Evolutionary conservation across 495 filamentous ascomycete genomes (phyloP).

Genomic region (Aspergillus olivimuriae): DNA sequence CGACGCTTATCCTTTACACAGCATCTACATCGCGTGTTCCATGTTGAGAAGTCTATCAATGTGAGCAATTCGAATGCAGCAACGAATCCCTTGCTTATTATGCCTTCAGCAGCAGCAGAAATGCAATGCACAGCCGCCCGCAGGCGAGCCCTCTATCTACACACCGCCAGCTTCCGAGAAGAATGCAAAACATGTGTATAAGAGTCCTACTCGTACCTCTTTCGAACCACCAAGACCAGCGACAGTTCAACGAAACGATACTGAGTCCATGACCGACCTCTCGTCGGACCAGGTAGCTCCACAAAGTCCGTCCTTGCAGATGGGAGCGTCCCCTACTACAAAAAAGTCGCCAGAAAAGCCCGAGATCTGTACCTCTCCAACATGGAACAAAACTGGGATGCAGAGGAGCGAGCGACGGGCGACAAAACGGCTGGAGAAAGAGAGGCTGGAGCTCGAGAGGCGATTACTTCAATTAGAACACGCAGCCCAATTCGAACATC

Average conservation of each 20-base stretch:
- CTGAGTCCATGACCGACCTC: too few relatives aligned
- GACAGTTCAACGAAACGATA: too few relatives aligned
- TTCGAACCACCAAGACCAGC: too few relatives aligned
- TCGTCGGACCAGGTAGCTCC: neutral
- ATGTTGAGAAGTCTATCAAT: constrained; percentile 20
- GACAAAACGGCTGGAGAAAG: constrained; percentile 32
- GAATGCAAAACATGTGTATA: too few relatives aligned
- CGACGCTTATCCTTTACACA: constrained; percentile 31
- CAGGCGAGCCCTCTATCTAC: too few relatives aligned
- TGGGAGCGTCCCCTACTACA: neutral
- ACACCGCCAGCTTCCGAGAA: too few relatives aligned
- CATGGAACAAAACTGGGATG: constrained; percentile 11
- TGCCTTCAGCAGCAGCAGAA: too few relatives aligned
- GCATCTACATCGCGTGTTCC: constrained; percentile 30
- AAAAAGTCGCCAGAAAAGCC: neutral
- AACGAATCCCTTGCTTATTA: too few relatives aligned
- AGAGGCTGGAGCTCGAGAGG: constrained; percentile 33
- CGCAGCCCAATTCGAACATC: constrained; percentile 16
- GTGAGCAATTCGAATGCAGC: constrained; percentile 13
- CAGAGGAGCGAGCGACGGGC: constrained; percentile 30
- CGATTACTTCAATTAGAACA: constrained; percentile 29
- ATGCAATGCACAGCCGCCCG: too few relatives aligned
- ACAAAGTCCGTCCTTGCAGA: neutral
- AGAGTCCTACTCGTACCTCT: too few relatives aligned
- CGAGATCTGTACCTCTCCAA: constrained; percentile 15